Evolutionary conservation across 768 basidiomycete genomes (phyloP).

Genomic region (Phanerochaete carnosa): DNA sequence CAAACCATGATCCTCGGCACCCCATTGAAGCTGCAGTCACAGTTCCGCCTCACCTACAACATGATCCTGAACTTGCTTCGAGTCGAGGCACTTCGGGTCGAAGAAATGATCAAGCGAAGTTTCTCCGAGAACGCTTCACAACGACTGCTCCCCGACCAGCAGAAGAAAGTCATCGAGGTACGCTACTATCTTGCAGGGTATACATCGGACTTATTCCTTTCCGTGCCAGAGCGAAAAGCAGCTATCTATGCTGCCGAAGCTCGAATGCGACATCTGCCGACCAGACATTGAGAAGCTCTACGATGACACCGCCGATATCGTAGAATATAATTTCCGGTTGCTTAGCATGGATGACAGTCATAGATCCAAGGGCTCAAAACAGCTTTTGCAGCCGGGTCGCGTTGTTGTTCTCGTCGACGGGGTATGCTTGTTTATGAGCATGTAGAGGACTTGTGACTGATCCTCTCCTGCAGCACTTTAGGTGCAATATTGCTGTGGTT

Average conservation of each 20-base stretch:
- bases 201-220: background rate
- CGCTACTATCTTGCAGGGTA: conserved; percentile 18
- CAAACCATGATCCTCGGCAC: conserved; percentile 92
- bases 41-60: conserved; percentile 97
- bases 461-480: conserved; percentile 60
- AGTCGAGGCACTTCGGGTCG: conserved; percentile 92
- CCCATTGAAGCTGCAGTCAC: conserved; percentile 89
- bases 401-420: conserved; percentile 81
- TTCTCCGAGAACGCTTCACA: conserved; percentile 99
- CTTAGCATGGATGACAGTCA: conserved; percentile 56
- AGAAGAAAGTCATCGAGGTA: conserved; percentile 83
- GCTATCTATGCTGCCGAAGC: conserved; percentile 56
- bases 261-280: conserved; percentile 67
- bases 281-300: conserved; percentile 76
- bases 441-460: background rate
- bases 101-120: conserved; percentile 99
- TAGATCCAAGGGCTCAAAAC: conserved; percentile 57
- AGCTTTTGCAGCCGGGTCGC: conserved; percentile 61
- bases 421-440: conserved; percentile 41
- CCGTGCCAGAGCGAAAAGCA: conserved; percentile 64
- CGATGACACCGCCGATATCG: conserved; percentile 61
- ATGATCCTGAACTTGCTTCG: conserved; percentile 97
- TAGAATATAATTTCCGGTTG: conserved; percentile 59
- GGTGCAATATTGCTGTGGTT: conserved; percentile 63
- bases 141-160: conserved; percentile 86